Conservation (phyloP, 1,139 yeast species). For the Dujonia santamariae region DNA sequence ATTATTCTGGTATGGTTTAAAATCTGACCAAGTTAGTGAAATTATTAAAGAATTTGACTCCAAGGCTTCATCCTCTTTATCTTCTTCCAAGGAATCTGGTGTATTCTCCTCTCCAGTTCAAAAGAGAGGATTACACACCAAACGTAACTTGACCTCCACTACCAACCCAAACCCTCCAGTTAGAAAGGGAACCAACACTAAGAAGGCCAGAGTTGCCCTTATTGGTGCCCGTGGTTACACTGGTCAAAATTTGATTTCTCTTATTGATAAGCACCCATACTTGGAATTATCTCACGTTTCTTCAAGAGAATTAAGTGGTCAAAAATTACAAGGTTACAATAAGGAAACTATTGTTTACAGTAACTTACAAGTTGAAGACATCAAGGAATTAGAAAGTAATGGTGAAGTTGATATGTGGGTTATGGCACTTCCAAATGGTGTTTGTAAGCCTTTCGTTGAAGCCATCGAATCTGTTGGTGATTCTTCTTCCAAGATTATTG, state of each 20-base stretch:
- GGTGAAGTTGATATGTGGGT: constrained; percentile 94
- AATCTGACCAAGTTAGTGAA: constrained; percentile 59
- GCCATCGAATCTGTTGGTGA: constrained; percentile 72
- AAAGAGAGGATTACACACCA: constrained; percentile 40
- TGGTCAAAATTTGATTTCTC: constrained; percentile 85
- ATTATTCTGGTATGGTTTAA: constrained; percentile 91
- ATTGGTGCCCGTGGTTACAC: constrained; percentile 99
- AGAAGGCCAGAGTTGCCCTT: constrained; percentile 74
- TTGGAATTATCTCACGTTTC: constrained; percentile 90
- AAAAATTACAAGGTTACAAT: constrained; percentile 80
- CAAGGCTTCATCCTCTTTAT: constrained; percentile 31
- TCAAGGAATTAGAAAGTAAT: constrained; percentile 68
- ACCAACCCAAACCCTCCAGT: constrained; percentile 76
- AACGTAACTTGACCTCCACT: constrained; percentile 24
- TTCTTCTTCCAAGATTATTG: constrained; percentile 74
- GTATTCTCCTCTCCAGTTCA: constrained; percentile 37
- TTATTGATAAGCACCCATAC: constrained; percentile 84
- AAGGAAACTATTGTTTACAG: constrained; percentile 78
- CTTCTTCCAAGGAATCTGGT: constrained; percentile 41
- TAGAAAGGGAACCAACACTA: constrained; percentile 56
- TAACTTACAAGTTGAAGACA: constrained; percentile 84
- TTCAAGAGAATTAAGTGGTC: constrained; percentile 90
- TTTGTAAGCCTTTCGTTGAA: constrained; percentile 93
- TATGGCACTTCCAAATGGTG: constrained; percentile 98
- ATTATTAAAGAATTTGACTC: constrained; percentile 65